Percentiles rank a stretch among this genome's conserved stretches.
Evolutionary conservation across 352 stramenopile species (phyloP).

Genomic region (Phytopythium helicoides): DNA sequence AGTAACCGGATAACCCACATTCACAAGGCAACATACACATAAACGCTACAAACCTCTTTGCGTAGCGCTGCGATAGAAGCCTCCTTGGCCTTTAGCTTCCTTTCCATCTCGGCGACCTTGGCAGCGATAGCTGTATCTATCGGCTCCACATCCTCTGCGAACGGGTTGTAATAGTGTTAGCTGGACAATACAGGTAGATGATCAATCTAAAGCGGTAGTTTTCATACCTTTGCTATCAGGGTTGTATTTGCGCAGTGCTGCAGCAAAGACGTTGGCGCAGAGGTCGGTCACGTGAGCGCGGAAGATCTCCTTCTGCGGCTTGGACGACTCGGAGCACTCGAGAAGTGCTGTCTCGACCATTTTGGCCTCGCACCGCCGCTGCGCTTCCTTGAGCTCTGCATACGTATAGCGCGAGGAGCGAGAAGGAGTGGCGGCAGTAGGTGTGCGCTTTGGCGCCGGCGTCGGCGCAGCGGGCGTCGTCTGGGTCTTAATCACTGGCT

Average conservation of each 20-base stretch:
- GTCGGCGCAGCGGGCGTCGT: background rate
- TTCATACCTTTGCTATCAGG: slow-evolving; percentile 49
- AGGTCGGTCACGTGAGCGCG: slow-evolving; percentile 70
- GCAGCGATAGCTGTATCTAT: slow-evolving; percentile 40
- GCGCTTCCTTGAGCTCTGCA: slow-evolving; percentile 73
- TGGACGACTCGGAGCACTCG: slow-evolving; percentile 48
- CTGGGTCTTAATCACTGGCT: background rate
- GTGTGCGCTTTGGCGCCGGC: background rate
- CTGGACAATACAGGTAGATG: too few relatives aligned
- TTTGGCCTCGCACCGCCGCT: slow-evolving; percentile 59
- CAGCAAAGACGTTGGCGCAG: slow-evolving; percentile 70
- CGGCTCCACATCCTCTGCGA: slow-evolving; percentile 56
- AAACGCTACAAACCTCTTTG: slow-evolving; percentile 27
- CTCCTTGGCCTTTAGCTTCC: slow-evolving; percentile 55
- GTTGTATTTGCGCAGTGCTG: slow-evolving; percentile 68
- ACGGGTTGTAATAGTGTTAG: background rate
- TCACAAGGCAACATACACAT: background rate
- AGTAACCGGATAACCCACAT: background rate
- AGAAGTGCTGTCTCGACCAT: slow-evolving; percentile 44
- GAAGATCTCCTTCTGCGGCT: slow-evolving; percentile 71
- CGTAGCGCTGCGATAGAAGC: slow-evolving; percentile 48
- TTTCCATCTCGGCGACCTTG: slow-evolving; percentile 50
- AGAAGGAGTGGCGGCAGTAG: too few relatives aligned
- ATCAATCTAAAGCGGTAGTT: too few relatives aligned
- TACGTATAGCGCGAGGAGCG: slow-evolving; percentile 58